Base-by-base conservation (phyloP, 2,329 filamentous ascomycete genomes). In the Ceratocystis destructans region DNA sequence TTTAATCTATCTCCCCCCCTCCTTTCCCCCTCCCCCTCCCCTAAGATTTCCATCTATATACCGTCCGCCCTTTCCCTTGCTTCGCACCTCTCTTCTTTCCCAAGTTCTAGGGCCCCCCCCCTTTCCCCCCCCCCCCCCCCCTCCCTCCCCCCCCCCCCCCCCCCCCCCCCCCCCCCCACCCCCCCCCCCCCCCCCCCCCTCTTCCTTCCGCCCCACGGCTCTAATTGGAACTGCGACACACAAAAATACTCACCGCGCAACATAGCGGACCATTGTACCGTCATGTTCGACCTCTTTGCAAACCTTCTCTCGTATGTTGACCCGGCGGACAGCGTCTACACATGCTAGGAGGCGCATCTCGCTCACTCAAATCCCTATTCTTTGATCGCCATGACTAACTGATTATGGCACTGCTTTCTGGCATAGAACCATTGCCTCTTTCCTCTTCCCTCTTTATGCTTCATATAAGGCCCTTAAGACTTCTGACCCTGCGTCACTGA, bases 401-500 rank as follows among this genome's bases (percentile, higher is more conserved):
- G 28, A 59, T 25, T 37, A 33, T 59, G 25, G 33, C 28, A 31
- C n/a, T 17, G 25, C 33, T 33, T 59, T n/a, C 25, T 37, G 64
- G 37, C 48, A 64, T 74, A 96, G 91, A 74, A 93, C 90, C 69
- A 77, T 93, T 74, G 86, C 89, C 68, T 95, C 92, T 66, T 91
- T 96, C 74, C 85, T 96, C 74, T 95, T 97, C 75, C 94, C 94
- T 64, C 85, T 96, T 70, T 97, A 96, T 78, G 92, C 93, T 71
- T 96, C 93, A 70, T 97, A 96, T 83, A 97, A 97, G 80, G 93
- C 94, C 62, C 87, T 99, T 73, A 93, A 94, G 78, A 92, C 90
- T 17, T 88, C 88, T 64, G 90, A 96, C 75, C 91, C 92, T 1
- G 87, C 90, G 46, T 86, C 95, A 74, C 82, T 96, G 68, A 90